Conservation (phyloP, 257 asterid species). For the Ilex asprella region DNA sequence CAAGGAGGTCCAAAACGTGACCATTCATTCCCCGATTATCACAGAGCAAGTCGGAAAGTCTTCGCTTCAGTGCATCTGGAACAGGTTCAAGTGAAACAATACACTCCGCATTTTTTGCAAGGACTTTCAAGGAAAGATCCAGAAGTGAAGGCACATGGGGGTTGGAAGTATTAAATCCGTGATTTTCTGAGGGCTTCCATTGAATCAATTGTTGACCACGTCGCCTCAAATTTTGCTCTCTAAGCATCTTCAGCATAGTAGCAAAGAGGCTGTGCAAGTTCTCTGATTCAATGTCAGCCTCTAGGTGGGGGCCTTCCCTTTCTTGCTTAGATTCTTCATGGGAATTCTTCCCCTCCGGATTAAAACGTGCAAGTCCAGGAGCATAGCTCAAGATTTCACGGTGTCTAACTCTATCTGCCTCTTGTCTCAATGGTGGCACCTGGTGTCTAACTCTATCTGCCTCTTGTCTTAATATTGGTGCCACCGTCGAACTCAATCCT, state of each 20-base stretch:
- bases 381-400: conserved; percentile 26
- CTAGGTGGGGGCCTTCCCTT: conserved; percentile 19
- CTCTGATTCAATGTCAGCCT: conserved; percentile 29
- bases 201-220: conserved; percentile 30
- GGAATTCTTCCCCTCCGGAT: conserved; percentile 8
- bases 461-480: conserved; percentile 1
- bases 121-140: conserved; percentile 52
- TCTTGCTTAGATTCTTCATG: conserved; percentile 30
- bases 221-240: conserved; percentile 25
- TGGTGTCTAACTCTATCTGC: not conserved
- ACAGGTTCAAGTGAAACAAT: conserved; percentile 53
- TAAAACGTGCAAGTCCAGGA: conserved; percentile 39
- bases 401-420: not conserved
- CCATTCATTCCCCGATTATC: conserved; percentile 44
- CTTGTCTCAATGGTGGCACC: conserved; percentile 1
- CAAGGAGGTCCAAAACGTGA: conserved; percentile 36
- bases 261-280: conserved; percentile 43
- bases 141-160: conserved; percentile 47
- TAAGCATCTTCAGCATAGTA: conserved; percentile 43
- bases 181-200: conserved; percentile 38
- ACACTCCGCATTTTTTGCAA: conserved; percentile 50
- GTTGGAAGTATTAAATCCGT: conserved; percentile 9
- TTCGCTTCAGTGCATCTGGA: conserved; percentile 50
- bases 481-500: not conserved
- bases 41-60: conserved; percentile 47